Percentiles rank a stretch among this genome's conserved stretches.
Evolutionary conservation across 176 grass and related monocot species (phyloP).

Genomic region (Aegilops bicornis): DNA sequence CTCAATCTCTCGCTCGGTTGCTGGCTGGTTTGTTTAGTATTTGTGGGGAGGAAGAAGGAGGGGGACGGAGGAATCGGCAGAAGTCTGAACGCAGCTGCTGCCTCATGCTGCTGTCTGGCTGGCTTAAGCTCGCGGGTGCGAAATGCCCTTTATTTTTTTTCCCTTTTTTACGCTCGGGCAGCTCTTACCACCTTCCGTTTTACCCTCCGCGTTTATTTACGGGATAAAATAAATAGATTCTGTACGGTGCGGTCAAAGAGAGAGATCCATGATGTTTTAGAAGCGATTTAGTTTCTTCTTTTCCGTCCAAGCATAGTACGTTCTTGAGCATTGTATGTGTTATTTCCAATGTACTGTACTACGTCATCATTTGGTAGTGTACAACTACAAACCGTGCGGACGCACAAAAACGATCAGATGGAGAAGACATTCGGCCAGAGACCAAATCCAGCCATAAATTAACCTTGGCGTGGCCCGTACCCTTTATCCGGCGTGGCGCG

Average conservation of each 20-base stretch:
- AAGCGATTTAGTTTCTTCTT: neutral
- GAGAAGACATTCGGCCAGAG: too few relatives aligned
- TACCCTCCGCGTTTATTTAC: neutral
- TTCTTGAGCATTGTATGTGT: neutral
- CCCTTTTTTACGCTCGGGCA: neutral
- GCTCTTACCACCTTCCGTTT: neutral
- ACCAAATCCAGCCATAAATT: too few relatives aligned
- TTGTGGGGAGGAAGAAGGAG: constrained; percentile 22
- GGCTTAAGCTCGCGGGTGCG: constrained; percentile 10
- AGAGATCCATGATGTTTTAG: neutral
- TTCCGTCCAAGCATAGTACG: neutral
- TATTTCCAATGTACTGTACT: too few relatives aligned
- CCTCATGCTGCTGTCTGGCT: neutral
- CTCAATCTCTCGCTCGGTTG: neutral
- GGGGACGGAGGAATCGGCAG: neutral
- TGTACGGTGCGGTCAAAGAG: neutral
- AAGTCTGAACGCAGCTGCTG: constrained; percentile 40
- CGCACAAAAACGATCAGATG: too few relatives aligned
- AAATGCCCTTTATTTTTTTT: neutral
- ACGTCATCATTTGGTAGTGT: too few relatives aligned
- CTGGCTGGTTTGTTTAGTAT: constrained; percentile 39
- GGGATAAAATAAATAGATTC: neutral
- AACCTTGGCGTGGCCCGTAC: too few relatives aligned
- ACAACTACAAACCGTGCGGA: too few relatives aligned
- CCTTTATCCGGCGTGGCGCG: too few relatives aligned